Base-by-base conservation (phyloP, 1,139 yeast species). In the Meyerozyma sp. region DNA sequence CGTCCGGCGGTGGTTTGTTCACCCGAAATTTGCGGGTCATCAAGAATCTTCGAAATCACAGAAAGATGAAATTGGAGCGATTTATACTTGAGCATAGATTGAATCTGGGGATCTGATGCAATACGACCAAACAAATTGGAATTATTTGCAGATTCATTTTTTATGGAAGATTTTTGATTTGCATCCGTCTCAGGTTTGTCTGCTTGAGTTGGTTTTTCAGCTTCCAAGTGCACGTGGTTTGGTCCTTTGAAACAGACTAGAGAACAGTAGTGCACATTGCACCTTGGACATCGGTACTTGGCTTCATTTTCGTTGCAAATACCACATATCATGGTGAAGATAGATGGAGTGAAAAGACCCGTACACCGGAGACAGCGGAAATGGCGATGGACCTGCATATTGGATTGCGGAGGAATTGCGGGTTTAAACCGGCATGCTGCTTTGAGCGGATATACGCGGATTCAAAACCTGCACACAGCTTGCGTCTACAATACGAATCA, bases 161-260 rank as follows among this genome's bases (percentile, higher is more conserved):
- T 6, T 6, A 21, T 21, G 9, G 21, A 38, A 11, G 16, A 28
- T n/a, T n/a, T 13, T 13, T 11, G 18, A 3, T 16, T 16, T 16
- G 18, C 18, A 16, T 11, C 32, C 8, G 32, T 11, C 16, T 13
- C 42, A 38, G 5, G 43, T 34, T 36, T 42, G 40, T n/a, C 14
- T 40, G 40, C 42, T 14, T 34, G 37, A 14, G 26, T 26, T 32
- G 40, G 20, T 34, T 40, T 40, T 16, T 30, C 30, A 6, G 32
- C 36, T 21, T 55, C 53, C 8, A 53, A 52, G 47, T 66, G 72
- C 5, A 39, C 45, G 53, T 81, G 88, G 8, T 48, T 49, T 10
- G 62, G 74, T 20, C 68, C 62, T 57, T 82, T 83, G 57, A 74
- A 84, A 51, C 91, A 84, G 1, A 46, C 51, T 9, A 84, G 46